A percentile compares a stretch with the other conserved stretches of the same genome.
Conservation (phyloP, 257 asterid species). For the Solanum peruvianum region DNA sequence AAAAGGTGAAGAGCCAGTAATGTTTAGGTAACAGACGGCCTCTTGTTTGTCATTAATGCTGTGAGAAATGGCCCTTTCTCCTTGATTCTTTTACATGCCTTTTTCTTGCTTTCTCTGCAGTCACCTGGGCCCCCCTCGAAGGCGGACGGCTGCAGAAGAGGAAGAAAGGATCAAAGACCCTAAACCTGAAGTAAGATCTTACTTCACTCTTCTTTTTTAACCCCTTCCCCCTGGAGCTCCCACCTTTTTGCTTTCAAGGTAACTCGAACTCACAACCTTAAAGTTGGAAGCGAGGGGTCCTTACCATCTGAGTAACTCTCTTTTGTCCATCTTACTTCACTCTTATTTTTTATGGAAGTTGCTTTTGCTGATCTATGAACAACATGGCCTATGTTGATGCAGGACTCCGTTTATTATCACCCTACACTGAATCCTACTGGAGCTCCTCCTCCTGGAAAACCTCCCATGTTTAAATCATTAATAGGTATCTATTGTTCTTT, state of each 20-base stretch:
- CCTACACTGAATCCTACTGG: constrained; percentile 98
- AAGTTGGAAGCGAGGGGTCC: not conserved
- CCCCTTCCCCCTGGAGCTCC: not conserved
- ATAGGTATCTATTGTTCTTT: constrained; percentile 35
- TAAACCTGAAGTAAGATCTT: constrained; percentile 58
- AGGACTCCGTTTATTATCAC: constrained; percentile 98
- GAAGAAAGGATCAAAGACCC: constrained; percentile 89
- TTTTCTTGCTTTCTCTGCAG: constrained; percentile 35
- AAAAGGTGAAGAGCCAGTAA: constrained; percentile 95
- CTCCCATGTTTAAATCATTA: constrained; percentile 94
- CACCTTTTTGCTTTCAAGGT: not conserved
- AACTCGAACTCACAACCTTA: not conserved
- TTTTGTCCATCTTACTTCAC: not conserved
- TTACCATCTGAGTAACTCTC: not conserved
- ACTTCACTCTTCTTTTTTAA: not conserved
- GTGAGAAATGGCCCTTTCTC: not conserved
- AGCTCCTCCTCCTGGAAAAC: constrained; percentile 99
- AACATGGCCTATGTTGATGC: constrained; percentile 20
- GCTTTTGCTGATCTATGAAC: constrained; percentile 7
- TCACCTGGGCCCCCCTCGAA: constrained; percentile 84
- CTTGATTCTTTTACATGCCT: not conserved
- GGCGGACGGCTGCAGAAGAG: constrained; percentile 71
- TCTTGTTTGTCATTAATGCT: not conserved
- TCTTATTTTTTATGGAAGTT: constrained; percentile 1
- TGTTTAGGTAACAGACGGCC: constrained; percentile 73